Evolutionary conservation across 345 rosid genomes (phyloP).

Genomic region (Erysimum cheiranthoides): DNA sequence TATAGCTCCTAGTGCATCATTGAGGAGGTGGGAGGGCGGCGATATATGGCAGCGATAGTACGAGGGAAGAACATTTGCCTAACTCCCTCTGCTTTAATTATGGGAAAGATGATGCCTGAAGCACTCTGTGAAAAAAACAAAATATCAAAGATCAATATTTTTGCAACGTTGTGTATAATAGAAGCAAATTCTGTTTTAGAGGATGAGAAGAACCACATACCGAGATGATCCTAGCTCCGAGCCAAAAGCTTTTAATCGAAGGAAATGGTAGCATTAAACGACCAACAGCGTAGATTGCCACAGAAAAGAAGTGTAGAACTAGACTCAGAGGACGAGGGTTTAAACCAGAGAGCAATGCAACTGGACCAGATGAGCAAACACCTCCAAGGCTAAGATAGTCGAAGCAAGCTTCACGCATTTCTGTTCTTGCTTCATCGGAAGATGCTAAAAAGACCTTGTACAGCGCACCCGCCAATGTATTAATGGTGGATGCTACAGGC

Average conservation of each 20-base stretch:
- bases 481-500: slow-evolving; percentile 53
- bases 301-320: slow-evolving; percentile 48
- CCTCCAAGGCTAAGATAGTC: slow-evolving; percentile 51
- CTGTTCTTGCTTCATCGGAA: slow-evolving; percentile 41
- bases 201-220: slow-evolving; percentile 27
- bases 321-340: slow-evolving; percentile 49
- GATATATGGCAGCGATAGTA: slow-evolving; percentile 32
- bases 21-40: slow-evolving; percentile 32
- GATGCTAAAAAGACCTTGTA: slow-evolving; percentile 46
- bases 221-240: slow-evolving; percentile 43
- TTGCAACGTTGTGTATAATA: not conserved
- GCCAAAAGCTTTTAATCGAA: slow-evolving; percentile 45
- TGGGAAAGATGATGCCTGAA: slow-evolving; percentile 55
- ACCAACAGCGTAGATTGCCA: slow-evolving; percentile 45
- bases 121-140: slow-evolving; percentile 45
- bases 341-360: slow-evolving; percentile 50
- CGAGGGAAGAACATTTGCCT: slow-evolving; percentile 59
- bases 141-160: not conserved
- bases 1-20: slow-evolving; percentile 20
- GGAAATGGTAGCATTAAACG: slow-evolving; percentile 47
- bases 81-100: slow-evolving; percentile 57
- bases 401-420: slow-evolving; percentile 51
- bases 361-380: slow-evolving; percentile 45
- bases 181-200: not conserved
- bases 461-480: slow-evolving; percentile 48